Evolutionary conservation across 352 stramenopile genomes (phyloP).

Genomic region (Pythium brassicae): DNA sequence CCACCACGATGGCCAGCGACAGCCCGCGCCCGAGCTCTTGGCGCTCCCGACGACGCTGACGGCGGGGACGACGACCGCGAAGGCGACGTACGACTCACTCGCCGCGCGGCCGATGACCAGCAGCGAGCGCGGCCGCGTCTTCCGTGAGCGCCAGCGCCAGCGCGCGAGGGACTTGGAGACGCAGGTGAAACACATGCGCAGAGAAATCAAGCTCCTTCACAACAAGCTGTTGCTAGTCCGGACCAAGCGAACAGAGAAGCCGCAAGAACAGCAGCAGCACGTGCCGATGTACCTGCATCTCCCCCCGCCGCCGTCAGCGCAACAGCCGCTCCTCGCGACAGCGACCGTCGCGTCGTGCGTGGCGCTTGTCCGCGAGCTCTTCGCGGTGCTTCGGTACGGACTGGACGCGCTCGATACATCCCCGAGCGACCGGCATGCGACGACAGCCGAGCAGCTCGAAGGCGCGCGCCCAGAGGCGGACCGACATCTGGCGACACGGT

Average conservation of each 20-base stretch:
- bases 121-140: conserved; percentile 16
- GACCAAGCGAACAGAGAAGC: background rate
- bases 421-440: background rate
- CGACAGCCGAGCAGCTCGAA: background rate
- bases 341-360: background rate
- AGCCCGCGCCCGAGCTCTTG: too few species aligned
- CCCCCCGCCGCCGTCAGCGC: background rate
- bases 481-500: background rate
- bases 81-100: too few species aligned
- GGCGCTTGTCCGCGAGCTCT: background rate
- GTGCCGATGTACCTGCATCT: too few species aligned
- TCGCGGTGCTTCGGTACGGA: background rate
- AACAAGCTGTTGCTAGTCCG: background rate
- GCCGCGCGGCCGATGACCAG: conserved; percentile 7
- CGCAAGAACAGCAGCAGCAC: background rate
- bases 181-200: background rate
- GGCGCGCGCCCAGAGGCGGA: background rate
- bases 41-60: too few species aligned
- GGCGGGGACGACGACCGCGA: too few species aligned
- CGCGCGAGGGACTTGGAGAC: background rate
- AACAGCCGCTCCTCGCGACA: background rate
- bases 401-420: background rate
- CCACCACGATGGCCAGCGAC: too few species aligned
- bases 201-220: background rate
- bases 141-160: conserved; percentile 9